Evolutionary conservation across 306 rosid genomes (phyloP).

Genomic region (Vachellia collinsii): DNA sequence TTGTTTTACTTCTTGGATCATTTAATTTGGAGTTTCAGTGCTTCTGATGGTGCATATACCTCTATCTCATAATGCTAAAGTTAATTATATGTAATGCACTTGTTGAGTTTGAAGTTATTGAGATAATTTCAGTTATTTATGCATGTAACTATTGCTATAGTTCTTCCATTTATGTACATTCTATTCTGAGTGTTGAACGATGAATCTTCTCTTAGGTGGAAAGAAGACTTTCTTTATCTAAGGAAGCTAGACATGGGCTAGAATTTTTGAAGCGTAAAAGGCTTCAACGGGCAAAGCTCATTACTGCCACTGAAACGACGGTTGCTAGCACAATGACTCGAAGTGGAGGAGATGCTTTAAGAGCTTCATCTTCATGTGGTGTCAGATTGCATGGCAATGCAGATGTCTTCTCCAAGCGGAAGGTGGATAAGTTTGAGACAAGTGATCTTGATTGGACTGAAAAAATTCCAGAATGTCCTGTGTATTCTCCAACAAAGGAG

Average conservation of each 20-base stretch:
- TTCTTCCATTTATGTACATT: slow-evolving; percentile 11
- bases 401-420: slow-evolving; percentile 62
- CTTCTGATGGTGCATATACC: slow-evolving; percentile 21
- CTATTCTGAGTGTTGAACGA: slow-evolving; percentile 24
- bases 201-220: slow-evolving; percentile 69
- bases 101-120: slow-evolving; percentile 20
- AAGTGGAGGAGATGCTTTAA: slow-evolving; percentile 94
- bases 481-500: slow-evolving; percentile 81
- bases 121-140: slow-evolving; percentile 17
- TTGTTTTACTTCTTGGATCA: slow-evolving; percentile 15
- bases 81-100: slow-evolving; percentile 12
- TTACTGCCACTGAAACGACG: slow-evolving; percentile 48
- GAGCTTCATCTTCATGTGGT: slow-evolving; percentile 75
- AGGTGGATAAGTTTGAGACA: slow-evolving; percentile 87
- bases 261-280: slow-evolving; percentile 73
- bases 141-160: neutral
- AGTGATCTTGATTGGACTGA: slow-evolving; percentile 86
- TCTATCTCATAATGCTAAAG: neutral
- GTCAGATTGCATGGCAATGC: slow-evolving; percentile 61
- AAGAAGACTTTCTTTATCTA: slow-evolving; percentile 70
- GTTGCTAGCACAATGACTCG: slow-evolving; percentile 65
- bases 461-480: slow-evolving; percentile 87
- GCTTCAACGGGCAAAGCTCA: slow-evolving; percentile 72
- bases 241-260: slow-evolving; percentile 76
- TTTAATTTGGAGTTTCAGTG: neutral